These are phyloP conservation scores for Daldinia sp. DNA, from an alignment of 2,329 filamentous ascomycete genomes.

Conservation along the genomic window DNA sequence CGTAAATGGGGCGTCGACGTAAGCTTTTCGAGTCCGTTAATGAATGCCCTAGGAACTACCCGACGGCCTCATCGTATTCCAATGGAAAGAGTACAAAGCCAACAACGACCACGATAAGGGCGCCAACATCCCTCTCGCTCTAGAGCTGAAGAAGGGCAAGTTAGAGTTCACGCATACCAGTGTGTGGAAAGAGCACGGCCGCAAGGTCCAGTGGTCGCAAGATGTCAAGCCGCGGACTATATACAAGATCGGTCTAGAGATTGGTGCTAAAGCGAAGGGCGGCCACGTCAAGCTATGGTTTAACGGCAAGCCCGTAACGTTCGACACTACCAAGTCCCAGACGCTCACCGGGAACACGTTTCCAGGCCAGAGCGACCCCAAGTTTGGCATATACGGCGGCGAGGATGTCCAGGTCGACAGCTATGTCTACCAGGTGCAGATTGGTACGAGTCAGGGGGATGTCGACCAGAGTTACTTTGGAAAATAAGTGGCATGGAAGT, in stretches of 20 bases:
- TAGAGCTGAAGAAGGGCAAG: constrained; percentile 24
- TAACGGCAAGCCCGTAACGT: constrained; percentile 30
- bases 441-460: constrained; percentile 24
- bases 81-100: constrained; percentile 34
- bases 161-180: constrained; percentile 24
- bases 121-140: constrained; percentile 31
- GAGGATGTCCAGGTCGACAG: constrained; percentile 22
- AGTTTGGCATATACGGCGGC: constrained; percentile 34
- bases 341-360: constrained; percentile 29
- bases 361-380: constrained; percentile 29
- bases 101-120: constrained; percentile 23
- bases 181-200: constrained; percentile 2
- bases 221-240: constrained; percentile 13
- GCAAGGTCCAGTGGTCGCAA: constrained; percentile 25
- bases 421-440: constrained; percentile 35
- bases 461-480: constrained; percentile 29
- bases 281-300: constrained; percentile 32
- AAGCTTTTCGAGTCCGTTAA: background rate
- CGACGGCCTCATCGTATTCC: constrained; percentile 31
- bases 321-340: constrained; percentile 24
- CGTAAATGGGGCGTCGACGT: background rate
- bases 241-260: constrained; percentile 32
- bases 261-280: constrained; percentile 24
- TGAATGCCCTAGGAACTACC: constrained; percentile 16
- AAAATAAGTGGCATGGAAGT: background rate